Evolutionary conservation across 257 asterid genomes (phyloP).

Genomic region (Solanum pinnatisectum): DNA sequence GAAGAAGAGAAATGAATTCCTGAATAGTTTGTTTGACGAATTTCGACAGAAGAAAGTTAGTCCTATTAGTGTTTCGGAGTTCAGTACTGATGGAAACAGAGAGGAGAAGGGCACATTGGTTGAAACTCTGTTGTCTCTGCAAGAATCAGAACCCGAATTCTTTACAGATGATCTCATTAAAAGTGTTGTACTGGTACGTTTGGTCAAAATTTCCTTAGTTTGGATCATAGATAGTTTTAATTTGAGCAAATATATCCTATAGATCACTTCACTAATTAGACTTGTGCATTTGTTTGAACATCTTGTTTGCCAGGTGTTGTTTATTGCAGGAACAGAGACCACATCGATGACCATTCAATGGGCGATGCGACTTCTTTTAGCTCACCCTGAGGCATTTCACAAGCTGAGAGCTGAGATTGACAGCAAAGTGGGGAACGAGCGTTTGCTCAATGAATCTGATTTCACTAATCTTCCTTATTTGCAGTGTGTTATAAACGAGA

Average conservation of each 20-base stretch:
- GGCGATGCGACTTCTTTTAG: constrained; percentile 39
- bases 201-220: neutral
- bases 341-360: constrained; percentile 24
- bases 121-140: constrained; percentile 16
- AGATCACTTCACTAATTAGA: neutral
- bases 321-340: constrained; percentile 50
- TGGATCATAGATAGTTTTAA: too few species aligned
- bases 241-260: too few species aligned
- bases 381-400: constrained; percentile 19
- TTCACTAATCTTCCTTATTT: constrained; percentile 43
- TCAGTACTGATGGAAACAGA: neutral
- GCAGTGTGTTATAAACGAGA: constrained; percentile 34
- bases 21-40: constrained; percentile 5
- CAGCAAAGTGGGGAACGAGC: constrained; percentile 24
- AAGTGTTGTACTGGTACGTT: constrained; percentile 15
- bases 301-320: constrained; percentile 20
- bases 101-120: constrained; percentile 8
- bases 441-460: constrained; percentile 31
- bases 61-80: neutral
- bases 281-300: neutral
- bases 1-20: constrained; percentile 28
- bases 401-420: constrained; percentile 41
- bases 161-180: constrained; percentile 18
- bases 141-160: constrained; percentile 15
- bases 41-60: neutral